Evolutionary conservation across 108 stramenopile genomes (phyloP).

Genomic region (Cyclotella sp.): DNA sequence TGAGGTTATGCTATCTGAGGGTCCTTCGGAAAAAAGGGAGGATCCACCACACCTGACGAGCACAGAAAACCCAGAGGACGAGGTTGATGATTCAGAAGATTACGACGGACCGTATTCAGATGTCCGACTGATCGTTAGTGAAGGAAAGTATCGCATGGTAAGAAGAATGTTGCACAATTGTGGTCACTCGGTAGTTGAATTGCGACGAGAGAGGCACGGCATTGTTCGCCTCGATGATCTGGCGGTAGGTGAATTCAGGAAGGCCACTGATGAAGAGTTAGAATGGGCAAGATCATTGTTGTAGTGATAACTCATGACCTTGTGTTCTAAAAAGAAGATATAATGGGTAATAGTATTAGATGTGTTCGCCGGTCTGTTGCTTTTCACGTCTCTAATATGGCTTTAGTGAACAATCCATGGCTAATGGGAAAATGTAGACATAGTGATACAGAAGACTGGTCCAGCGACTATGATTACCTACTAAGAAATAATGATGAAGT

Average conservation of each 20-base stretch:
- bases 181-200: constrained; percentile 77
- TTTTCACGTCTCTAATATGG: constrained; percentile 7
- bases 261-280: constrained; percentile 62
- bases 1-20: constrained; percentile 37
- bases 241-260: constrained; percentile 60
- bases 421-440: neutral
- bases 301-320: constrained; percentile 14
- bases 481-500: neutral
- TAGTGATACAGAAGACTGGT: neutral
- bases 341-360: too few relatives aligned
- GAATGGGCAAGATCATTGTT: constrained; percentile 67
- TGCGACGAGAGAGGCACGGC: constrained; percentile 74
- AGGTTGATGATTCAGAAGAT: constrained; percentile 47
- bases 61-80: constrained; percentile 14
- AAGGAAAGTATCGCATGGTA: constrained; percentile 91
- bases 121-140: constrained; percentile 73
- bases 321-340: neutral
- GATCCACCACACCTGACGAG: constrained; percentile 14
- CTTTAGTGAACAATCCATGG: constrained; percentile 22
- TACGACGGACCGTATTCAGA: constrained; percentile 61
- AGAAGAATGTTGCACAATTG: constrained; percentile 84
- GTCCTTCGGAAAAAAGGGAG: constrained; percentile 41
- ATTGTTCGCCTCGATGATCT: constrained; percentile 60
- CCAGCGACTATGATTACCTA: neutral
- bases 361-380: too few relatives aligned